A percentile compares a stretch with the other conserved stretches of the same genome.
Evolutionary conservation across 2,329 filamentous ascomycete genomes (phyloP).

Genomic region (Xylaria sp.): DNA sequence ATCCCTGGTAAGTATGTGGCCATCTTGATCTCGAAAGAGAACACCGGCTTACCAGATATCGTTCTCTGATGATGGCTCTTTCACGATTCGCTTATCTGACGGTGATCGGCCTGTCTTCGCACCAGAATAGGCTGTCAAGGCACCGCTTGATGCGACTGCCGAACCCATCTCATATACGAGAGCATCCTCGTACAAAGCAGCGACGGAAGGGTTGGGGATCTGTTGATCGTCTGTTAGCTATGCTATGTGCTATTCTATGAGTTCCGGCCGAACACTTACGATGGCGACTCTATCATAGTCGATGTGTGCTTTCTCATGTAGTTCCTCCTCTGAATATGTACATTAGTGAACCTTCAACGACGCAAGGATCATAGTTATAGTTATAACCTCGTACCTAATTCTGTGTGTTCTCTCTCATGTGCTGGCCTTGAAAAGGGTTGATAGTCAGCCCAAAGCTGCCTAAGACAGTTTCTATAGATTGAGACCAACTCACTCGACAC

Average conservation of each 20-base stretch:
- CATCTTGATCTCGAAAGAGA: background rate
- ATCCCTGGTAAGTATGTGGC: constrained; percentile 45
- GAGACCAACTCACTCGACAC: constrained; percentile 78
- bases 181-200: constrained; percentile 98
- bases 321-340: constrained; percentile 76
- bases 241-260: constrained; percentile 8
- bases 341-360: constrained; percentile 35
- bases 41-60: constrained; percentile 76
- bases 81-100: constrained; percentile 95
- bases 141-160: constrained; percentile 94
- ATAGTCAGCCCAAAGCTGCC: constrained; percentile 17
- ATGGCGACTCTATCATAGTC: constrained; percentile 99
- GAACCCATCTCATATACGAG: constrained; percentile 96
- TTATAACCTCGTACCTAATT: constrained; percentile 70
- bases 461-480: background rate
- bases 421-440: constrained; percentile 68
- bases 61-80: constrained; percentile 87
- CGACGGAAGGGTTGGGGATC: constrained; percentile 92
- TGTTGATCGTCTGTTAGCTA: constrained; percentile 48
- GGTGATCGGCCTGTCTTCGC: constrained; percentile 98
- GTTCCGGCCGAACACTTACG: constrained; percentile 65
- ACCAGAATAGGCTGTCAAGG: constrained; percentile 96
- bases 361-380: constrained; percentile 9
- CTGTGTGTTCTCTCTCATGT: constrained; percentile 80
- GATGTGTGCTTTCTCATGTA: constrained; percentile 97